Evolutionary conservation across 768 basidiomycete species (phyloP), one percentile per base, ranked within the genome.

Genomic region (Podaxis sp.): DNA sequence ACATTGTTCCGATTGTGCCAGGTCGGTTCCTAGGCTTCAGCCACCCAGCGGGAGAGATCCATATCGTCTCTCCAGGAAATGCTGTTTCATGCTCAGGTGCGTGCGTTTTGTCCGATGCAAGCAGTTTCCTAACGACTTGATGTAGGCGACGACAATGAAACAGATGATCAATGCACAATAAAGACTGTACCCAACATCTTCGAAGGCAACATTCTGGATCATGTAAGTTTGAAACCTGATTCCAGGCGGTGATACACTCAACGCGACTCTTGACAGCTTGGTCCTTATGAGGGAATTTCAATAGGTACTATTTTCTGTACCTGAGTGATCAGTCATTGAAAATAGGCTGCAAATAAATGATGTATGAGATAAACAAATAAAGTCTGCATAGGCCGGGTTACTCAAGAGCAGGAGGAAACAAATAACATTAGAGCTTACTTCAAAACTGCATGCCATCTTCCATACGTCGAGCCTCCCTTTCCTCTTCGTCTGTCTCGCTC

Each of bases 1-100:
- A 83, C 65, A 61, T 76, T 28, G 72, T 88, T 46, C 86, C 87
- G 23, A 86, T 82, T 61, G 74, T 87, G 6, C 86, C 86, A 6
- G 80, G 77, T 1, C 73, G 76, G 18, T 73, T 71, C 59, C 66
- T 85, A 61, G 82, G 81, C 53, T 88, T 79, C 70, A 63, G 70
- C 40, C 83, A 84, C 55, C 78, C 80, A 1, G 70, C 76, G n/a
- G 83, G 83, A 18, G 84, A 86, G 66, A 69, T 84, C 13, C 83
- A 85, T 62, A 81, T 87, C 47, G 56, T 82, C 55, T 69, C 75
- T 14, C 69, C 72, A 1, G 75, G 70, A 4, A 69, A 70, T 42
- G 76, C 72, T 47, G 71, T 76, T 16, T 66, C 73, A 36, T 79
- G 78, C 61, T 66, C 76, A 37, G 77, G 77, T 74, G 50, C 36